A percentile compares a stretch with the other conserved stretches of the same genome.
Conservation (phyloP, 345 rosid genomes). For the Moricandia arvensis region DNA sequence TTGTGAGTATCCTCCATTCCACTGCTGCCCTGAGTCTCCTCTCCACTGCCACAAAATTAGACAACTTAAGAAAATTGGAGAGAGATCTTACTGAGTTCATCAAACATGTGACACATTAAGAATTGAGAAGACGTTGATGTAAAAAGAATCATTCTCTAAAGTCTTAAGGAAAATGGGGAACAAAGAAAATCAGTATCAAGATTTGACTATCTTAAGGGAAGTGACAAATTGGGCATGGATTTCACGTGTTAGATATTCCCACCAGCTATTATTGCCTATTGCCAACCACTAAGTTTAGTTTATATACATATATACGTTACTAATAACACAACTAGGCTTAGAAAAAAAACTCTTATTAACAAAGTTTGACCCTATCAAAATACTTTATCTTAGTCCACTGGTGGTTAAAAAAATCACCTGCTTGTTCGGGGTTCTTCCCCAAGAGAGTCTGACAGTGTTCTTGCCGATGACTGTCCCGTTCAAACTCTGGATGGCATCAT, state of each 20-base stretch:
- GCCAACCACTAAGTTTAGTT: constrained; percentile 2
- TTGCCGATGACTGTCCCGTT: constrained; percentile 81
- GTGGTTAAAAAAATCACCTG: constrained; percentile 46
- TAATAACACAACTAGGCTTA: constrained; percentile 6
- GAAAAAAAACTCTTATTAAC: not conserved
- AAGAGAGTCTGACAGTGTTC: constrained; percentile 89
- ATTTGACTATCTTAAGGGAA: not conserved
- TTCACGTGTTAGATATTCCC: not conserved
- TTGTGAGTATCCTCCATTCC: constrained; percentile 65
- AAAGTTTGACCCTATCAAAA: constrained; percentile 8
- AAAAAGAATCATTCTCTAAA: not conserved
- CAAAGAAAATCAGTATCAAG: not conserved
- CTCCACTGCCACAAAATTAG: constrained; percentile 62
- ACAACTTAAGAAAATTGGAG: not conserved
- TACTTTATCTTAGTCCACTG: not conserved
- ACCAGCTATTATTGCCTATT: not conserved
- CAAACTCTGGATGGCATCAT: constrained; percentile 73
- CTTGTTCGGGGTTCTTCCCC: constrained; percentile 93
- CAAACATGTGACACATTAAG: not conserved
- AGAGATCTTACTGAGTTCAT: not conserved
- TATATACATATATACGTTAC: not conserved
- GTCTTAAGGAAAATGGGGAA: not conserved
- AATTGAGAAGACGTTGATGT: not conserved
- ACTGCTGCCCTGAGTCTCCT: constrained; percentile 60
- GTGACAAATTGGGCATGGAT: constrained; percentile 12